These are phyloP conservation scores for Manihot esculenta DNA, from an alignment of 441 rosid genomes.

Conservation along the genomic window DNA sequence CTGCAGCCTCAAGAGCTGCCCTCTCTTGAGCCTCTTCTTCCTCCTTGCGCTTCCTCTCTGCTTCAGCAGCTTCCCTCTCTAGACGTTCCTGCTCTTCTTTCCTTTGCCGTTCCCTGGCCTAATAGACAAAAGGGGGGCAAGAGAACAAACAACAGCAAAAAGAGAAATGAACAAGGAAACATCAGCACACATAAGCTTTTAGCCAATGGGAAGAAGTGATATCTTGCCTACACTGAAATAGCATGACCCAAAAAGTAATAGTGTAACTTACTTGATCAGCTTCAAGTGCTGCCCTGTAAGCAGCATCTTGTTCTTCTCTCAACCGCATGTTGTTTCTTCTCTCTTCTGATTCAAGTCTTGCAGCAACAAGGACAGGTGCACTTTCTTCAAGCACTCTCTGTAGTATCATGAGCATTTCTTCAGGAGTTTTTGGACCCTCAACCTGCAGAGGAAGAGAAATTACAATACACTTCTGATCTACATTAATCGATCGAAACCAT, in stretches of 20 bases:
- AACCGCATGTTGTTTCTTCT: conserved; percentile 72
- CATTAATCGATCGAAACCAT: no score
- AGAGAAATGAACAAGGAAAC: neutral
- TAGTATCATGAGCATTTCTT: conserved; percentile 64
- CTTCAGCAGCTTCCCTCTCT: conserved; percentile 94
- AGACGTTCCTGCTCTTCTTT: conserved; percentile 80
- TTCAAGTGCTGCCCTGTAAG: conserved; percentile 94
- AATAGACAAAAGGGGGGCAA: neutral
- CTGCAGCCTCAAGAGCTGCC: conserved; percentile 81
- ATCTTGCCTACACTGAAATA: neutral
- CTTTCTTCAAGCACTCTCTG: conserved; percentile 96
- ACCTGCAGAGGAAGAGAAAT: conserved; percentile 44
- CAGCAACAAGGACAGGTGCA: conserved; percentile 74
- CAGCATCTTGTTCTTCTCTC: conserved; percentile 98
- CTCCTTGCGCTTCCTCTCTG: conserved; percentile 76
- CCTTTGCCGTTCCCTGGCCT: conserved; percentile 93
- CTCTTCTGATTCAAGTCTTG: conserved; percentile 92
- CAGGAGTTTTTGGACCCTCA: conserved; percentile 91
- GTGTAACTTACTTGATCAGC: conserved; percentile 77
- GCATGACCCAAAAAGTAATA: neutral
- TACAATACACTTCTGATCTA: conserved; percentile 9
- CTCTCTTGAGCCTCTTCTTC: conserved; percentile 87
- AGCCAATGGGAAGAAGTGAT: neutral
- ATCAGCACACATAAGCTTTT: conserved; percentile 9
- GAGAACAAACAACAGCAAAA: neutral